A percentile compares a stretch with the other conserved stretches of the same genome.
Conservation (phyloP, 148 eudicot genomes). For the Nyssa sinensis region DNA sequence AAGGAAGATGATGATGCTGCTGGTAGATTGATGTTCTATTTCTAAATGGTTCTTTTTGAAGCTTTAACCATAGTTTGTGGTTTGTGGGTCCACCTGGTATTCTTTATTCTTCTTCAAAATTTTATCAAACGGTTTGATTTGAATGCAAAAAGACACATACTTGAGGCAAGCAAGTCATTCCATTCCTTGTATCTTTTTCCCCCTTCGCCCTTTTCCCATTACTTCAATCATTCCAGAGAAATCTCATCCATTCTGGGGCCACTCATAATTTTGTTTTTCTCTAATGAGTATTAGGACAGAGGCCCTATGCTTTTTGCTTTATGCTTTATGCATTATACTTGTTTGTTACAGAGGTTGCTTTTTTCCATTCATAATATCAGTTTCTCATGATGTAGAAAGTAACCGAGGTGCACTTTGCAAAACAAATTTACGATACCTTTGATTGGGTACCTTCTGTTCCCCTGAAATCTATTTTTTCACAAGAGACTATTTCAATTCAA, state of each 20-base stretch:
- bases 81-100: conserved; percentile 10
- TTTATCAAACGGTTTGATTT: conserved; percentile 13
- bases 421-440: too few species aligned
- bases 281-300: not conserved
- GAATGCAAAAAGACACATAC: conserved; percentile 9
- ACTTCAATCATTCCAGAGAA: not conserved
- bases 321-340: not conserved
- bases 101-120: not conserved
- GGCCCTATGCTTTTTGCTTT: not conserved
- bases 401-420: too few species aligned
- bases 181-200: conserved; percentile 23
- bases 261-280: not conserved
- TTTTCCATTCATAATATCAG: too few species aligned
- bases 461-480: too few species aligned
- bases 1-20: too few species aligned
- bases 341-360: not conserved
- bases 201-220: too few species aligned
- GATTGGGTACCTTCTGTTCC: too few species aligned
- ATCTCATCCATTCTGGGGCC: not conserved
- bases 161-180: conserved; percentile 12
- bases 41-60: conserved; percentile 7
- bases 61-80: conserved; percentile 20
- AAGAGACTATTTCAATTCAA: too few species aligned
- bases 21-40: too few species aligned
- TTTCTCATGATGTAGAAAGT: too few species aligned